Base-by-base conservation (phyloP, 1,139 yeast genomes). In the Wickerhamomyces sp. region DNA sequence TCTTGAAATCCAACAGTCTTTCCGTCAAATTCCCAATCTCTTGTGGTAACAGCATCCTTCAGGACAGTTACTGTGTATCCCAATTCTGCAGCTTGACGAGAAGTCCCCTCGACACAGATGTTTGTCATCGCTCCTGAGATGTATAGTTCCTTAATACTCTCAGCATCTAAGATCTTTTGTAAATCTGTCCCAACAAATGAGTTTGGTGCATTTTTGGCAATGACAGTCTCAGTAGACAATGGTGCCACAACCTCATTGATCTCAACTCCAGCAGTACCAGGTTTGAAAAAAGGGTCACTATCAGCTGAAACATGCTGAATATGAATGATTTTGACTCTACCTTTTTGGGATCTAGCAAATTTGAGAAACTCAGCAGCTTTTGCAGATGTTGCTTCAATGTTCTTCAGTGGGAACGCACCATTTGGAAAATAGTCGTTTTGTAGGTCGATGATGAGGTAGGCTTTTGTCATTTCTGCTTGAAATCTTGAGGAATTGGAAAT, bases 41-140 rank as follows among this genome's bases (percentile, higher is more conserved):
- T 46, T 4, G 52, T 46, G 3, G 54, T 44, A 36, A 53, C 47
- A 4, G 55, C 51, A 44, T 53, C 56, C 36, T 39, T 51, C 33
- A 47, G 36, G 7, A 47, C 35, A 7, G 35, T 39, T 4, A 50
- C 49, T 13, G 48, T 46, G 37, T 47, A 53, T 6, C 55, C 56
- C 10, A 47, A 11, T 39, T 53, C 56, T 23, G 39, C 18, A 13
- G 50, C 54, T 13, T 47, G 45, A 48, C 56, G 50, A 3, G 42
- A 46, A 3, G 54, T 51, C 2, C 55, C 56, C 37, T 53, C 48
- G 31, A 53, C 38, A 44, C 55, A 53, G 8, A 53, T 37, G 14
- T 51, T 52, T 2, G 55, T 45, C 54, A 50, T 51, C 7, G 55
- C 52, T 40, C 56, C 55, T 27, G 49, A 36, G 8, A 53, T 34